These are phyloP conservation scores for Mortierella sp. DNA, from an alignment of 371 early-diverging fungal genomes.

Conservation along the genomic window DNA sequence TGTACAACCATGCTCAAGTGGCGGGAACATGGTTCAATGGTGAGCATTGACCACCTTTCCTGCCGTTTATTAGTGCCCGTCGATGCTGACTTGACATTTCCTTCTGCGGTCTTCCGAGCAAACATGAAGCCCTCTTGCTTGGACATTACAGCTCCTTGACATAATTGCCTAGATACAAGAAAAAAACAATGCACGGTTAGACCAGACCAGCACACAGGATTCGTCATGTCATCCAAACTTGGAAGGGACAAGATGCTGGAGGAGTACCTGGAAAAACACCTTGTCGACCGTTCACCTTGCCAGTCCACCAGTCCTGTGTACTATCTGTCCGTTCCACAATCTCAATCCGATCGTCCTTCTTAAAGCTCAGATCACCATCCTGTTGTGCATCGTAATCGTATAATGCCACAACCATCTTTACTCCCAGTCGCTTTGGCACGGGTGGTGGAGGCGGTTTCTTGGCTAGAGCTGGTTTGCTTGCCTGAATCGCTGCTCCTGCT, in stretches of 20 bases:
- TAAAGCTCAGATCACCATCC: constrained; percentile 76
- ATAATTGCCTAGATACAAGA: constrained; percentile 45
- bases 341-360: constrained; percentile 75
- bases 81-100: too few relatives aligned
- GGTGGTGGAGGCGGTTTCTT: constrained; percentile 52
- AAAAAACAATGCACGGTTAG: background rate
- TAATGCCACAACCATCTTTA: constrained; percentile 66
- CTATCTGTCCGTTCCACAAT: constrained; percentile 67
- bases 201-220: background rate
- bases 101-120: too few relatives aligned
- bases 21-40: too few relatives aligned
- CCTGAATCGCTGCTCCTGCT: constrained; percentile 28
- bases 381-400: constrained; percentile 81
- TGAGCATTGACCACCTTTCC: too few relatives aligned
- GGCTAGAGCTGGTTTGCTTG: constrained; percentile 9
- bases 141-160: constrained; percentile 35
- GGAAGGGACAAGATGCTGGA: background rate
- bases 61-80: too few relatives aligned
- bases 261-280: constrained; percentile 75
- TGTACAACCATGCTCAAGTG: too few relatives aligned
- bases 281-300: constrained; percentile 64
- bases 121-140: too few relatives aligned
- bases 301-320: constrained; percentile 84
- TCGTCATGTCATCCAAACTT: background rate
- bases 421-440: constrained; percentile 29